Evolutionary conservation across 257 asterid species (phyloP), one percentile per base, ranked within the genome.

Genomic region (Jasminum sambac): DNA sequence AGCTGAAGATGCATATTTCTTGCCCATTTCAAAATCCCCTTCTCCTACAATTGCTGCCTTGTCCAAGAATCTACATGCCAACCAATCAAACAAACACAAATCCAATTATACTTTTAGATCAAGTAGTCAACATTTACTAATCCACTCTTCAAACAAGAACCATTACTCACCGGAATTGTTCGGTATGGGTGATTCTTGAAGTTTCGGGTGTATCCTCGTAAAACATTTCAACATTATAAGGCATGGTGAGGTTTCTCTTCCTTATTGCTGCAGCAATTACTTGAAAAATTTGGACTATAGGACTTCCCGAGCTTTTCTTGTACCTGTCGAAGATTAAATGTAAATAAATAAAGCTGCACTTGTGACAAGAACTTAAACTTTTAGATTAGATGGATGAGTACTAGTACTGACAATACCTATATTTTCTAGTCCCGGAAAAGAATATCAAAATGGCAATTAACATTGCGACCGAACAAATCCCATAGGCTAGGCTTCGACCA

Each of bases 301-400:
- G 98, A 76, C 97, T 92, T 7, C 98, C 93, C 0, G 71, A 34
- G 76, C 90, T 82, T 62, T 78, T 88, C 93, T 92, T 92, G 61
- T 82, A 90, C 81, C 98, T 69, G 63, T 90, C 6, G 14, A 21
- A 55, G 34, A 21, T 17, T 8, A 21, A 19, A 55, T 9, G 19
- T 55, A 10, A 19, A 52, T 52, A 19, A 2, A 19, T 52, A 10
- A 55, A 55, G 0, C 14, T 1, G 13, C 9, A 11, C 13, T n/a
- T 2, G 8, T 9, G 0, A 7, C 1, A 46, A 46, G 3, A 19
- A 8, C 1, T 52, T 52, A 0, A 23, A 55, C 62, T 55, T 21
- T 55, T 10, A 11, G 8, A 19, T 14, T 0, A 55, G n/a, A 5
- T 21, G 2, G 62, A 19, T 55, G 2, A 21, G 10, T 30, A 30